These are phyloP conservation scores for Saccharomycopsis sp. DNA, from an alignment of 805 yeast species.

Conservation along the genomic window DNA sequence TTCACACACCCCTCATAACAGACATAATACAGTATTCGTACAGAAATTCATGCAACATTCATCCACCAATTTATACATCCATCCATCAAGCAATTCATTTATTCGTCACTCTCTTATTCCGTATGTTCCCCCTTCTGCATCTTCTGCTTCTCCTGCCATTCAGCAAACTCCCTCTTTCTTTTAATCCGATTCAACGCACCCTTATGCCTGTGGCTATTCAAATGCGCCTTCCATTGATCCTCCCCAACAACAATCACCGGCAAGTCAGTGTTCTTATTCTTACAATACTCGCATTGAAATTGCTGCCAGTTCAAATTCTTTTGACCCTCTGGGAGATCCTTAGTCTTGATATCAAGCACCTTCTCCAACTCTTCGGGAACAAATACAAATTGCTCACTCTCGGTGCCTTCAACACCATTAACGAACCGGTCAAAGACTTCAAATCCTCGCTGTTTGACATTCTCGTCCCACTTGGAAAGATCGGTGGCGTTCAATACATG, in stretches of 20 bases:
- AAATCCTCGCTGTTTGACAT: slow-evolving; percentile 52
- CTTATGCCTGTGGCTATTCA: slow-evolving; percentile 61
- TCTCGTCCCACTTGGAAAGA: slow-evolving; percentile 48
- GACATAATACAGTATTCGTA: too few relatives aligned
- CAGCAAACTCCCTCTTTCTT: slow-evolving; percentile 48
- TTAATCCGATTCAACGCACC: slow-evolving; percentile 41
- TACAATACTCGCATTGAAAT: slow-evolving; percentile 59
- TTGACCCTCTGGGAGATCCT: background rate
- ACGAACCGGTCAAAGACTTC: slow-evolving; percentile 35
- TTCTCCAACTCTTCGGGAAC: slow-evolving; percentile 5
- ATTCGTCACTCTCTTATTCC: slow-evolving; percentile 14
- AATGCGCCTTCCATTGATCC: slow-evolving; percentile 62
- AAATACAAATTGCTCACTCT: background rate
- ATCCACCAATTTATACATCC: too few relatives aligned
- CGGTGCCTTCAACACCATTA: slow-evolving; percentile 5
- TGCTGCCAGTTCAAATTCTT: slow-evolving; percentile 51
- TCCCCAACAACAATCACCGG: slow-evolving; percentile 62
- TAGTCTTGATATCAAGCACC: background rate
- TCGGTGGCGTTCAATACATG: slow-evolving; percentile 75
- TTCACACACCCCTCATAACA: too few relatives aligned
- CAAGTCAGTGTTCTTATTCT: slow-evolving; percentile 44
- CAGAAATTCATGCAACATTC: too few relatives aligned
- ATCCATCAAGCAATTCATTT: too few relatives aligned
- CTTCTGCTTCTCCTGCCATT: slow-evolving; percentile 29
- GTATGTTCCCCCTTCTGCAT: slow-evolving; percentile 24